Conservation (phyloP, 768 basidiomycete genomes). For the Pisolithus sp. region DNA sequence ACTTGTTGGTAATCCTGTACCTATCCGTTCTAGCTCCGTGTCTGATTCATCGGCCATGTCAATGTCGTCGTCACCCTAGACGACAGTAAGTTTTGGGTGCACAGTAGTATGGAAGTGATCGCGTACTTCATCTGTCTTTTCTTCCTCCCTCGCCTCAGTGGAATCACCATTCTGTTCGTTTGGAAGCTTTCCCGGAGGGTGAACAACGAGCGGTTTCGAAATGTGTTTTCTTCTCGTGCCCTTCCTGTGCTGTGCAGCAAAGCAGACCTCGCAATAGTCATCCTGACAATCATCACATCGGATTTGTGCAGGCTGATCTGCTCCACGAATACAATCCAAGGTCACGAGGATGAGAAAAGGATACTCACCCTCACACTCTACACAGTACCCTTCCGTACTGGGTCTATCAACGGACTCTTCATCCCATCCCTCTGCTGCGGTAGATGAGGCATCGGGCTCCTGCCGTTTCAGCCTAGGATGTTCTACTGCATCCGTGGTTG, state of each 20-base stretch:
- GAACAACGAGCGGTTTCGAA: constrained; percentile 38
- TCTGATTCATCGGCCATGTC: constrained; percentile 31
- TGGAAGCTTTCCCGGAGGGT: constrained; percentile 6
- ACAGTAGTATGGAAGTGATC: not conserved
- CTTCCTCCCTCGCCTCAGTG: not conserved
- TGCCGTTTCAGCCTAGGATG: constrained; percentile 35
- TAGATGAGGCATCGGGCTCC: constrained; percentile 29
- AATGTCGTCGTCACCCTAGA: constrained; percentile 27
- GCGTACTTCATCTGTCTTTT: constrained; percentile 17
- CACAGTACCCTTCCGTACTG: constrained; percentile 59
- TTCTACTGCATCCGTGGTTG: constrained; percentile 56
- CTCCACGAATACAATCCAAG: not conserved
- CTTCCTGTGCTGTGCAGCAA: constrained; percentile 77
- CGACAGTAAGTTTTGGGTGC: constrained; percentile 3
- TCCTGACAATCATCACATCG: constrained; percentile 68
- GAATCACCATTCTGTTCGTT: constrained; percentile 13
- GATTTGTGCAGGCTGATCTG: constrained; percentile 80
- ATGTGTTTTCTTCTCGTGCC: constrained; percentile 65
- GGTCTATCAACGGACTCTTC: constrained; percentile 48
- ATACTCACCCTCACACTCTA: constrained; percentile 78
- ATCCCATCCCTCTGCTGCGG: constrained; percentile 54
- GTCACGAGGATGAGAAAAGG: not conserved
- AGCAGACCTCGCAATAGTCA: constrained; percentile 80
- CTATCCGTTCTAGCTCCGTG: constrained; percentile 34
- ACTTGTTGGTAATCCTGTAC: constrained; percentile 18